Evolutionary conservation across 306 rosid genomes (phyloP).

Genomic region (Mimosa bimucronata): DNA sequence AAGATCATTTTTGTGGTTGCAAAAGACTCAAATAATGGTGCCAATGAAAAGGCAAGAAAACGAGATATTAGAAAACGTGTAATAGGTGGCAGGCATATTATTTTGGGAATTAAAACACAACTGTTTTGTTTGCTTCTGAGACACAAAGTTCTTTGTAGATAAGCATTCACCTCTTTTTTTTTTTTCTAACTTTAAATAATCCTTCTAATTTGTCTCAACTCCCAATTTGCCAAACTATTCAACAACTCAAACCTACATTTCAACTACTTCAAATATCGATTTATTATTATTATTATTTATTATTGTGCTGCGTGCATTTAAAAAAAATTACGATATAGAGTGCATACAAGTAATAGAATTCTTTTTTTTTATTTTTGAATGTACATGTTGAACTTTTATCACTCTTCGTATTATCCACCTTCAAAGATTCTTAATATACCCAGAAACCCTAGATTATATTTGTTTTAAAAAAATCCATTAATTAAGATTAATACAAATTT

Average conservation of each 20-base stretch:
- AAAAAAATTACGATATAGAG: neutral
- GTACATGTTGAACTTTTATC: neutral
- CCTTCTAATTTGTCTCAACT: neutral
- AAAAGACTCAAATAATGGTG: neutral
- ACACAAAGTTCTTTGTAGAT: constrained; percentile 43
- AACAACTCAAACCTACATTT: neutral
- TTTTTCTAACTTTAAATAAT: neutral
- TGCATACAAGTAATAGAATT: no score
- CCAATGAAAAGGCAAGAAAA: neutral
- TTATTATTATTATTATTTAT: neutral
- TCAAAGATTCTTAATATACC: no score
- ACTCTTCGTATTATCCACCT: neutral
- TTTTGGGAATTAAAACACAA: neutral
- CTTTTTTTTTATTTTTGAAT: no score
- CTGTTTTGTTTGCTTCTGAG: constrained; percentile 32
- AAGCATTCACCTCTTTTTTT: constrained; percentile 21
- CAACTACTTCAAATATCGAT: neutral
- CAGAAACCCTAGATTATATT: no score
- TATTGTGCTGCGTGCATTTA: neutral
- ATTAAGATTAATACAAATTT: no score
- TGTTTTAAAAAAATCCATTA: no score
- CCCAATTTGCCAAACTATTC: neutral
- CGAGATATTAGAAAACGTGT: constrained; percentile 9
- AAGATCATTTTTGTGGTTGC: neutral
- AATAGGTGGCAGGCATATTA: constrained; percentile 41